Evolutionary conservation across 805 yeast genomes (phyloP).

Genomic region (Blastobotrys peoriensis): DNA sequence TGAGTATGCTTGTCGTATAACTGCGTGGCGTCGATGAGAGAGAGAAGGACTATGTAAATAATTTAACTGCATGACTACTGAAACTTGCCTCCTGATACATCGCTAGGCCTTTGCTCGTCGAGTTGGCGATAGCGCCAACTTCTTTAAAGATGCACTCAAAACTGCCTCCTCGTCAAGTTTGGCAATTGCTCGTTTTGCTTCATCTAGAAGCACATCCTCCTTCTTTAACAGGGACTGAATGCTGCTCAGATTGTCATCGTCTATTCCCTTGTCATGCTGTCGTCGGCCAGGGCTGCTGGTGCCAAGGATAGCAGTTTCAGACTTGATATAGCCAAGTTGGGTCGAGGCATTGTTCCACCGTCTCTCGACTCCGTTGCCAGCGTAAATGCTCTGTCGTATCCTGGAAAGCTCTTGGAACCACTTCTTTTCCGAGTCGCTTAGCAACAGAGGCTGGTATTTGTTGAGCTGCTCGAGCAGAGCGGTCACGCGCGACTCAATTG

Average conservation of each 20-base stretch:
- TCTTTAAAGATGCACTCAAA: background rate
- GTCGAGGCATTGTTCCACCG: slow-evolving; percentile 8
- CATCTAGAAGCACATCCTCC: slow-evolving; percentile 11
- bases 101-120: too few species aligned
- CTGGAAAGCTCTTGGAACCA: slow-evolving; percentile 43
- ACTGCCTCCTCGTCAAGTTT: background rate
- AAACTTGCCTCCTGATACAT: too few species aligned
- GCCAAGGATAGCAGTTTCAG: background rate
- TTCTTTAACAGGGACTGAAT: slow-evolving; percentile 5
- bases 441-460: slow-evolving; percentile 27
- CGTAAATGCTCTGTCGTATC: slow-evolving; percentile 27
- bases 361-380: slow-evolving; percentile 20
- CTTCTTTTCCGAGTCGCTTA: slow-evolving; percentile 37
- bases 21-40: background rate
- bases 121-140: background rate
- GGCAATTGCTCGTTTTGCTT: slow-evolving; percentile 3
- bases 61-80: too few species aligned
- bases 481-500: slow-evolving; percentile 29
- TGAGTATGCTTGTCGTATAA: too few species aligned
- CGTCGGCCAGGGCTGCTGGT: background rate
- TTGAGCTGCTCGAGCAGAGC: slow-evolving; percentile 27
- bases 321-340: slow-evolving; percentile 8
- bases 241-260: background rate
- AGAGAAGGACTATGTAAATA: too few species aligned
- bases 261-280: background rate